Conservation (phyloP, 2,329 filamentous ascomycete genomes). For the Fusarium brevicatenulatum region DNA sequence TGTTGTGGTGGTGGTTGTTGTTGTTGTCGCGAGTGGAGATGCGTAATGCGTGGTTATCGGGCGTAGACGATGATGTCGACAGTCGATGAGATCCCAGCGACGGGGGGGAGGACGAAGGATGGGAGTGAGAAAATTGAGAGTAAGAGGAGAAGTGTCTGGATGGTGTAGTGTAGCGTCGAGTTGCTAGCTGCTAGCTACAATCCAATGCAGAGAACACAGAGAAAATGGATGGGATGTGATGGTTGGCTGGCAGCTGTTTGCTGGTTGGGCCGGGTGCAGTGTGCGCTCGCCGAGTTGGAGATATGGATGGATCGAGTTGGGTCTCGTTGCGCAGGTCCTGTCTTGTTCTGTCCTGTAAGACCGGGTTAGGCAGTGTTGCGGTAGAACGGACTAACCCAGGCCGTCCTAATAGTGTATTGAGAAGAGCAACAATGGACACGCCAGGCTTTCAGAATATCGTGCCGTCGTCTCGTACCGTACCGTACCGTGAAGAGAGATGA, state of each 20-base stretch:
- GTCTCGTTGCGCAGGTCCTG: conserved; percentile 23
- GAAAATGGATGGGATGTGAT: conserved; percentile 9
- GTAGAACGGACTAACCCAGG: conserved; percentile 21
- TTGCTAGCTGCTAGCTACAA: conserved; percentile 30
- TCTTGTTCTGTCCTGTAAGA: conserved; percentile 4
- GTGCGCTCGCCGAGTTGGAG: conserved; percentile 41
- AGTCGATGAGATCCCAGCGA: conserved; percentile 31
- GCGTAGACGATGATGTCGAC: conserved; percentile 34
- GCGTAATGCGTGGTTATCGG: conserved; percentile 37
- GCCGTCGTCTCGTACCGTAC: not conserved
- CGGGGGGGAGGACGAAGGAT: conserved; percentile 6
- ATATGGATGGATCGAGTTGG: conserved; percentile 30
- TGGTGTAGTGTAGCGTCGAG: conserved; percentile 21
- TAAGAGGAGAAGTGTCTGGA: conserved; percentile 25
- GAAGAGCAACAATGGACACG: conserved; percentile 17
- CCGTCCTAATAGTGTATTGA: conserved; percentile 1
- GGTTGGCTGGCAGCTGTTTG: conserved; percentile 29
- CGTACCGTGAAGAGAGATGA: conserved; percentile 16
- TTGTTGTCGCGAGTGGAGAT: conserved; percentile 29
- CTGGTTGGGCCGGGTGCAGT: conserved; percentile 38
- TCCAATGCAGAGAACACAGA: conserved; percentile 20
- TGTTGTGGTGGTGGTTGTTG: conserved; percentile 12
- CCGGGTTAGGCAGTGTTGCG: not conserved
- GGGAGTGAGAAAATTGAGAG: conserved; percentile 34
- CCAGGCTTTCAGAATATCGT: conserved; percentile 9